These are phyloP conservation scores for Sarcodon sp. DNA, from an alignment of 768 basidiomycete species.

Conservation along the genomic window DNA sequence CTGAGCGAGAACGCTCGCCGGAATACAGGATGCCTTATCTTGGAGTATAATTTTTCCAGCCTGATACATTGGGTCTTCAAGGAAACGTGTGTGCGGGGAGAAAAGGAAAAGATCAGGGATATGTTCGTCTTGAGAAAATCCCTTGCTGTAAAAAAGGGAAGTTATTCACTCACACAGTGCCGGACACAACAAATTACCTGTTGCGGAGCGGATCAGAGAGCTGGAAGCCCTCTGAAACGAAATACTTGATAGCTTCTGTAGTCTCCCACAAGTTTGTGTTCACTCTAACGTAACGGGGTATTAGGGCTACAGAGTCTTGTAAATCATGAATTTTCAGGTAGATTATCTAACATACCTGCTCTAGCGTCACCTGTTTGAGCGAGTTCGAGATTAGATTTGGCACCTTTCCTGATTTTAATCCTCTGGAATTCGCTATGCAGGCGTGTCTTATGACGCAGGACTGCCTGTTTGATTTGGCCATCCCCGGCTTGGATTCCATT, in stretches of 20 bases:
- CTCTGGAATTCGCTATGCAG: constrained; percentile 78
- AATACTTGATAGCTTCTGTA: constrained; percentile 47
- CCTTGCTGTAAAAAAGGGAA: constrained; percentile 26
- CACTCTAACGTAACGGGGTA: constrained; percentile 79
- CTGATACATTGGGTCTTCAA: constrained; percentile 59
- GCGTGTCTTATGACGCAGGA: constrained; percentile 83
- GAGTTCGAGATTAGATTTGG: constrained; percentile 48
- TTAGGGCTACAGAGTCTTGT: constrained; percentile 30
- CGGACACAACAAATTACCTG: background rate
- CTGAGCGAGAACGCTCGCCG: constrained; percentile 77
- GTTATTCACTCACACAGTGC: background rate
- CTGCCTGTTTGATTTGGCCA: constrained; percentile 79
- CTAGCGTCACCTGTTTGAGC: constrained; percentile 46
- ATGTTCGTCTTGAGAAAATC: constrained; percentile 66
- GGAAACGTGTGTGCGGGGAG: constrained; percentile 50
- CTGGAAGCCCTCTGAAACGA: constrained; percentile 42
- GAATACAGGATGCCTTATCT: constrained; percentile 97
- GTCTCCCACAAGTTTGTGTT: constrained; percentile 62
- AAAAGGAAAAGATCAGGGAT: constrained; percentile 76
- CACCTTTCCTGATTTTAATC: constrained; percentile 68
- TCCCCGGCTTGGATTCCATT: constrained; percentile 84
- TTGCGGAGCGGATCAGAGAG: constrained; percentile 33
- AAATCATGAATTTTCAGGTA: background rate
- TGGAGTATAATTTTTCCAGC: constrained; percentile 83
- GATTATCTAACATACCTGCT: constrained; percentile 34